phyloP scores from a whole-genome alignment of 2,329 filamentous ascomycete genomes.

The Penicillium sp. region DNA sequence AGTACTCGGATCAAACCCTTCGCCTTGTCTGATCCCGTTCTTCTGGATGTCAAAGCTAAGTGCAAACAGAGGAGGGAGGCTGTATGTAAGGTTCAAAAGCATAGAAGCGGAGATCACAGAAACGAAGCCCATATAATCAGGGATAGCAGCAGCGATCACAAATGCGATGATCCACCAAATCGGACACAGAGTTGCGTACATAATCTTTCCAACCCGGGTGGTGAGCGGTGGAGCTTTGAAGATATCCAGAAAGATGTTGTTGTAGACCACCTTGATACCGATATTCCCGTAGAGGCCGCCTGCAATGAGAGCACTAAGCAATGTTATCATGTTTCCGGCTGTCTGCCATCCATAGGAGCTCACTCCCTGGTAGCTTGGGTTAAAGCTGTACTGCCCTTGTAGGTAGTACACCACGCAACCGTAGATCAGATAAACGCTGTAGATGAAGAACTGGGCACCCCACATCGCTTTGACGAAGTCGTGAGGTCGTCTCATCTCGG shows the following conservation, averaged over 20 bases:
- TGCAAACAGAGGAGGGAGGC: conserved; percentile 40
- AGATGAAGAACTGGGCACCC: conserved; percentile 47
- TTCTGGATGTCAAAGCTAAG: conserved; percentile 26
- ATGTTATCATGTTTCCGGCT: conserved; percentile 29
- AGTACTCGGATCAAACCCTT: conserved; percentile 20
- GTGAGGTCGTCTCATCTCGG: conserved; percentile 48
- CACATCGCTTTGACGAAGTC: conserved; percentile 49
- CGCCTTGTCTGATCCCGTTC: conserved; percentile 26
- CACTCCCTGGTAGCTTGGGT: conserved; percentile 22
- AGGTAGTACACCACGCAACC: conserved; percentile 46
- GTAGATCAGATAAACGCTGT: conserved; percentile 45
- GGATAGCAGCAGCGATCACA: conserved; percentile 42
- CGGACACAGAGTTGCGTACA: conserved; percentile 36
- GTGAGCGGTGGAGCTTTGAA: conserved; percentile 40
- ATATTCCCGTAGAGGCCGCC: conserved; percentile 41
- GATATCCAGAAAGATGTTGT: conserved; percentile 42
- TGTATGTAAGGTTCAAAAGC: conserved; percentile 47
- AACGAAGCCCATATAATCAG: conserved; percentile 38
- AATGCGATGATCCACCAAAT: conserved; percentile 45
- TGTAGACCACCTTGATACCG: conserved; percentile 43
- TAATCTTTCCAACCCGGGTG: conserved; percentile 36
- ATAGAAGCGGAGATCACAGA: conserved; percentile 42
- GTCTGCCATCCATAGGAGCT: conserved; percentile 33
- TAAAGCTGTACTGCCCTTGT: conserved; percentile 45
- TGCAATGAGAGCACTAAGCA: conserved; percentile 29